Base-by-base conservation (phyloP, 441 rosid species). In the Kokia cookei region DNA sequence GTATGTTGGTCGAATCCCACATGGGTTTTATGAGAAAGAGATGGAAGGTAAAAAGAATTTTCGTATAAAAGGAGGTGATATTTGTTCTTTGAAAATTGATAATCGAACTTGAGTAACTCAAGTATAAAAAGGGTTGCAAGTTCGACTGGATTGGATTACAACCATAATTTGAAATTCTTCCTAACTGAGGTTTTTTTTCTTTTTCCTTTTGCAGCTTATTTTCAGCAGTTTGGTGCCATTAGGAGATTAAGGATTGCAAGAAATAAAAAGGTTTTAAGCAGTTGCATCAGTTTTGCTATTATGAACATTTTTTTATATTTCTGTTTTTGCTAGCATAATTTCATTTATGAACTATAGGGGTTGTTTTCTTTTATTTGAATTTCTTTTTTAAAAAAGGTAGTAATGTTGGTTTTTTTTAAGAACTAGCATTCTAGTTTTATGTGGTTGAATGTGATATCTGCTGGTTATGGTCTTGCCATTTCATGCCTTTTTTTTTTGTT, bases 1-100 rank as follows among this genome's bases (percentile, higher is more conserved):
- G n/a, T 95, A 93, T 69, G 82, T 96, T 11, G 99, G 99, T 47
- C 84, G 98, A 24, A 87, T 95, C 24, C 98, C 98, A 2, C 98
- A 93, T 73, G 98, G 97, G 3, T 93, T 95, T 84, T 95, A 90
- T 32, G 98, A 95, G 85, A 79, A 82, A 45, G 99, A 95, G 82
- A 95, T 95, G 84, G 79, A 89, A 82, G 94, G 98, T 95, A 11
- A 69, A 51, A 29, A 29, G 1, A 11, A n/a, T 17, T 13, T 54
- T 37, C 17, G 40, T 4, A 7, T 14, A 9, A 8, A 9, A 7
- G 24, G 7, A 3, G 19, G 10, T 27, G 11, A 15, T 50, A 27
- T 50, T 68, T 51, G n/a, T 50, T 15, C 11, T 37, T 37, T 37
- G 40, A 37, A 37, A 37, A 37, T 37, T 37, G 40, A 37, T 37